Conservation (phyloP, 2,329 filamentous ascomycete species). For the Trichophyton schoenleinii region DNA sequence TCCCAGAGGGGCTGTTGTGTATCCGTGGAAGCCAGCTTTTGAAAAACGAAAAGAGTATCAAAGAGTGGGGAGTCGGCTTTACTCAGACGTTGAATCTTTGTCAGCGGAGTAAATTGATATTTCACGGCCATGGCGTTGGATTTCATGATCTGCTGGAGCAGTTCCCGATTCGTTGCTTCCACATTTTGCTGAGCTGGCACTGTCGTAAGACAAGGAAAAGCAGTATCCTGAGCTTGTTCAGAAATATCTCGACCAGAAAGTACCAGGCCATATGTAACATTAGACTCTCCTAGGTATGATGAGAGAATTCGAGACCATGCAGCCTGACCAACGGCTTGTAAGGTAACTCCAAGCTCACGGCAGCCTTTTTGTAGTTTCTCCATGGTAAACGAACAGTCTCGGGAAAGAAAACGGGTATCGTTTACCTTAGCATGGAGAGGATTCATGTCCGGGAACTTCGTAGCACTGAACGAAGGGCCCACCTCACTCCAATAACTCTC, state of each 20-base stretch:
- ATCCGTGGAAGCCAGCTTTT: constrained; percentile 40
- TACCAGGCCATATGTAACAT: constrained; percentile 66
- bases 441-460: constrained; percentile 64
- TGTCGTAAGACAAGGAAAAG: constrained; percentile 73
- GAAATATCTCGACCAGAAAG: constrained; percentile 58
- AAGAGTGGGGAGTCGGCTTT: constrained; percentile 56
- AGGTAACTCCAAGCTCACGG: constrained; percentile 48
- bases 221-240: constrained; percentile 45
- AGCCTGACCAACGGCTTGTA: constrained; percentile 64
- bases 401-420: constrained; percentile 26
- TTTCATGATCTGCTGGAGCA: constrained; percentile 52
- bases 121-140: constrained; percentile 53
- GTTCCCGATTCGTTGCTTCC: constrained; percentile 39
- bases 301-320: constrained; percentile 66
- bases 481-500: constrained; percentile 52
- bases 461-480: constrained; percentile 43
- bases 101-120: constrained; percentile 59
- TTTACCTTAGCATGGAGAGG: constrained; percentile 39
- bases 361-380: constrained; percentile 45
- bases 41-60: constrained; percentile 75
- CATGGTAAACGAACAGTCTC: constrained; percentile 30
- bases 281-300: constrained; percentile 61
- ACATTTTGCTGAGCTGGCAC: constrained; percentile 57
- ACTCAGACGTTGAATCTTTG: constrained; percentile 59
- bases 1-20: constrained; percentile 41